Evolutionary conservation across 768 basidiomycete genomes (phyloP).

Genomic region (Serendipita indica): DNA sequence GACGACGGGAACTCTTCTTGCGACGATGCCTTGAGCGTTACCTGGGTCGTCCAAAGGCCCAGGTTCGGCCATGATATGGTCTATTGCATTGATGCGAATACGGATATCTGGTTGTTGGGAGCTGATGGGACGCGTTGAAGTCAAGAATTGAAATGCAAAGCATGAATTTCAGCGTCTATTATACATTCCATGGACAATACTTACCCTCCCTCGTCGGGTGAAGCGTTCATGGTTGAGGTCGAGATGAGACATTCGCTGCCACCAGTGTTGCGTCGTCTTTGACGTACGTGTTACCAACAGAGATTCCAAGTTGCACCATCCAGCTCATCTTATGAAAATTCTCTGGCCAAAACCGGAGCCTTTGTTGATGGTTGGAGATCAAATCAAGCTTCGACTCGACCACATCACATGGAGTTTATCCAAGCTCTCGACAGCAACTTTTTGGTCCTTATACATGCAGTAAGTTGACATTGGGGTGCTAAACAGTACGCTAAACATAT

Average conservation of each 20-base stretch:
- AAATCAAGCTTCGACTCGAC: no score
- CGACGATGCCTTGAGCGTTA: conserved; percentile 35
- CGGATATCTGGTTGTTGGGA: conserved; percentile 18
- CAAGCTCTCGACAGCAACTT: background rate
- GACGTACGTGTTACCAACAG: no score
- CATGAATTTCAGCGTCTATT: no score
- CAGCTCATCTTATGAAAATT: no score
- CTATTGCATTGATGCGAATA: conserved; percentile 43
- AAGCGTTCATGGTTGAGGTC: no score
- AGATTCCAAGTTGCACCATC: no score
- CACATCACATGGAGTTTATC: background rate
- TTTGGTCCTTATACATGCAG: background rate
- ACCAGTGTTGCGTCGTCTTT: no score
- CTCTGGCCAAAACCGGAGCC: no score
- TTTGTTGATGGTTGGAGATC: no score
- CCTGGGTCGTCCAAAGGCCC: conserved; percentile 39
- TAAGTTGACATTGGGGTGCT: background rate
- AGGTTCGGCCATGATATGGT: conserved; percentile 42
- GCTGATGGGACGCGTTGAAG: background rate
- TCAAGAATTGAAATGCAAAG: background rate
- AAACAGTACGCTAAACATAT: background rate
- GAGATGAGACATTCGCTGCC: no score
- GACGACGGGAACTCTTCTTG: conserved; percentile 51
- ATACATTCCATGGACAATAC: no score
- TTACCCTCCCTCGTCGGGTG: no score